These are phyloP conservation scores for Periconia sp. DNA, from an alignment of 2,329 filamentous ascomycete species.

Conservation along the genomic window DNA sequence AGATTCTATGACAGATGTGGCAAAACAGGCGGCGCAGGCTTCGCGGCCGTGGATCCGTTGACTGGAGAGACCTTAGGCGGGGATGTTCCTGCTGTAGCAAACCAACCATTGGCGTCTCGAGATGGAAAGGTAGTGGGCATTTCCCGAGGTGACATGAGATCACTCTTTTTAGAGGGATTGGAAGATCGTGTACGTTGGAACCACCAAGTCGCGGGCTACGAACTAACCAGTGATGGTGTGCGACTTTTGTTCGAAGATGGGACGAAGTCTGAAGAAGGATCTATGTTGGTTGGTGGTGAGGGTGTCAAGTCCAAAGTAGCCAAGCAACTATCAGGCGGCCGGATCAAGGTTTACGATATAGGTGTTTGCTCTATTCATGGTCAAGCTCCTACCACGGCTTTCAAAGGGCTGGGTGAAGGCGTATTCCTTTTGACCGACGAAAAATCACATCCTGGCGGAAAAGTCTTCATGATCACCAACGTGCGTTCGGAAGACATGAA, in stretches of 20 bases:
- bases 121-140: conserved; percentile 64
- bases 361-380: conserved; percentile 67
- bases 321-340: conserved; percentile 60
- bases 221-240: conserved; percentile 58
- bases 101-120: conserved; percentile 49
- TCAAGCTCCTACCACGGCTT: conserved; percentile 63
- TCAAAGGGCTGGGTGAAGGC: conserved; percentile 64
- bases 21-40: conserved; percentile 61
- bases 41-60: conserved; percentile 54
- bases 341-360: conserved; percentile 64
- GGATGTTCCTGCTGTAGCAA: conserved; percentile 11
- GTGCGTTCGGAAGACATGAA: conserved; percentile 63
- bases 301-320: conserved; percentile 64
- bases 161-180: conserved; percentile 58
- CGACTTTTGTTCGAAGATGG: conserved; percentile 62
- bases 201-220: conserved; percentile 60
- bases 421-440: conserved; percentile 60
- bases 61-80: conserved; percentile 51
- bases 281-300: conserved; percentile 63
- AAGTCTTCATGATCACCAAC: conserved; percentile 63
- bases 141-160: conserved; percentile 64
- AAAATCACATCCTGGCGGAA: conserved; percentile 46
- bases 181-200: conserved; percentile 60
- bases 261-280: conserved; percentile 59
- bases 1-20: conserved; percentile 63